Conservation (phyloP, 164 flowering plant species). For the Dillenia suffruticosa region DNA sequence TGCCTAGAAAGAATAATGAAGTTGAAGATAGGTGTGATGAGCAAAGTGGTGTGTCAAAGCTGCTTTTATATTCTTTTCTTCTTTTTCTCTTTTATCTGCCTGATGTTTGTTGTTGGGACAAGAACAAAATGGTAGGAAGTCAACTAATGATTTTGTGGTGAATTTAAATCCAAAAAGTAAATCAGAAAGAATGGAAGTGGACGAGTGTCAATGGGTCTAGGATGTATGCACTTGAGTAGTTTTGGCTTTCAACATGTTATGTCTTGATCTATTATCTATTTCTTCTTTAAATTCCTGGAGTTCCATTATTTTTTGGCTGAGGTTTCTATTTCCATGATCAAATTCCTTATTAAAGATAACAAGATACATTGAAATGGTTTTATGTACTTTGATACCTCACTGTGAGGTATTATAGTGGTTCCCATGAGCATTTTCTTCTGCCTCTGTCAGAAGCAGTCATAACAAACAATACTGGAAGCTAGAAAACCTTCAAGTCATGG, state of each 20-base stretch:
- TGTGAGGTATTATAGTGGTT: too few relatives aligned
- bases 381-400: too few relatives aligned
- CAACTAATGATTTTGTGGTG: neutral
- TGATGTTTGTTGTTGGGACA: neutral
- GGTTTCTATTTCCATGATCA: too few relatives aligned
- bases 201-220: constrained; percentile 4
- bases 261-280: neutral
- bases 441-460: too few relatives aligned
- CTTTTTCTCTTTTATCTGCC: neutral
- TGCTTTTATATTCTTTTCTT: neutral
- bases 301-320: too few relatives aligned
- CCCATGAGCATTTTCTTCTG: too few relatives aligned
- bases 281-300: neutral
- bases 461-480: too few relatives aligned
- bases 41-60: constrained; percentile 20
- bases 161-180: neutral
- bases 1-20: constrained; percentile 6
- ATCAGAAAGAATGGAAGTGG: constrained; percentile 4
- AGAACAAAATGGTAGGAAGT: neutral
- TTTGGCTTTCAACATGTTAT: too few relatives aligned
- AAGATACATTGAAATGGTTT: too few relatives aligned
- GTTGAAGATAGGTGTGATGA: constrained; percentile 7
- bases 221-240: too few relatives aligned
- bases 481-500: too few relatives aligned
- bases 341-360: too few relatives aligned